Evolutionary conservation across 768 basidiomycete genomes (phyloP), one percentile per base, ranked within the genome.

Genomic region (Tricholomella constricta): DNA sequence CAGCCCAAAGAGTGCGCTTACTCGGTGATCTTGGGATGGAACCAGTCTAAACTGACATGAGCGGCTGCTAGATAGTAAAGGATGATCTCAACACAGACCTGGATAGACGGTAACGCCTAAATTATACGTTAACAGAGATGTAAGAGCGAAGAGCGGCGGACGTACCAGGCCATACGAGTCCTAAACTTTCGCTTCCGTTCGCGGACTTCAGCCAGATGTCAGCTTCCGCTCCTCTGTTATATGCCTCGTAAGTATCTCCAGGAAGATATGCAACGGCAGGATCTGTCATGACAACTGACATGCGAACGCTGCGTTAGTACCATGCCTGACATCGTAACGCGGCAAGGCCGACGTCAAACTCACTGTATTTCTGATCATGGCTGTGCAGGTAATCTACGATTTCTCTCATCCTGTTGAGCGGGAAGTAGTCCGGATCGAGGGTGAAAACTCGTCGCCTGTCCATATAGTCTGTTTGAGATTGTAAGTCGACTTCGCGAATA

Each of bases 221-320:
- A 4, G 69, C 61, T 6, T 65, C 66, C 1, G 77, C 71, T 4
- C 87, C 88, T 23, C 78, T 75, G 47, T 83, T 72, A 56, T 76
- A 88, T 0, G 86, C 65, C 0, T 66, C 75, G 54, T 87, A 86
- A 34, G 65, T 72, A 36, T 74, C 56, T 17, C 69, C 71, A 0
- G 82, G 79, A 4, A 77, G 58, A 51, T 77, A 81, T 0, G 77
- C 83, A 0, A 89, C 75, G 8, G 87, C 88, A 14, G 87, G 86
- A 64, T 89, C 87, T 2, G 84, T 87, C 88, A 88, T 88, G 34
- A 87, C 60, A 25, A 87, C 85, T 88, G 54, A 11, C 17, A 19
- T 34, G 22, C 15, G 37, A 38, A 27, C 4, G 25, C 3, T 25
- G 31, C n/a, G 29, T 49, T 23, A 27, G 19, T 35, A 26, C n/a